These are phyloP conservation scores for Metschnikowia matae DNA, from an alignment of 805 yeast species.

Conservation along the genomic window DNA sequence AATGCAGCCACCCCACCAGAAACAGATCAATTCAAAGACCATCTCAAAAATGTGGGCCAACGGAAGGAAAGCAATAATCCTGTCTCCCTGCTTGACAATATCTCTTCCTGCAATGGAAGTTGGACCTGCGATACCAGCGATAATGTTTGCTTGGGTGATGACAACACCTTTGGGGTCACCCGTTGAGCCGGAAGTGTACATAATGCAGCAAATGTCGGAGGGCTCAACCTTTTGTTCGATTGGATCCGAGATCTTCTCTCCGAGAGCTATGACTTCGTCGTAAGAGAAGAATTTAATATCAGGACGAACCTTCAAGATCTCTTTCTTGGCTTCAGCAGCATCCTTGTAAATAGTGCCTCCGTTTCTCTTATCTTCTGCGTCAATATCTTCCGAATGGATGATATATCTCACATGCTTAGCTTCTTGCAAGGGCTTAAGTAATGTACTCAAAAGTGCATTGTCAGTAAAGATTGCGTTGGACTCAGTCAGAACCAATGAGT, in stretches of 20 bases:
- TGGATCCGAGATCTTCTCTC: constrained; percentile 39
- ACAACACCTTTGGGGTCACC: constrained; percentile 86
- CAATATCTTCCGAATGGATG: constrained; percentile 64
- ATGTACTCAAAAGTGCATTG: constrained; percentile 60
- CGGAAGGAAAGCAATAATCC: constrained; percentile 85
- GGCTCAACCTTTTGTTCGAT: constrained; percentile 47
- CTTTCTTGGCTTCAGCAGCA: constrained; percentile 55
- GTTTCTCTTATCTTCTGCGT: constrained; percentile 58
- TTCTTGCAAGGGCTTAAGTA: constrained; percentile 67
- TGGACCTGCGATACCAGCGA: constrained; percentile 87
- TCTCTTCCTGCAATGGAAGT: constrained; percentile 54
- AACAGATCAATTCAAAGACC: constrained; percentile 71
- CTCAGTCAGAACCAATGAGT: constrained; percentile 78
- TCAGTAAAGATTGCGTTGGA: constrained; percentile 82
- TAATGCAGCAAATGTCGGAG: constrained; percentile 64
- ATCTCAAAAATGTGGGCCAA: constrained; percentile 95
- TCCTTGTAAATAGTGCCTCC: constrained; percentile 55
- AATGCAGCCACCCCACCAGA: constrained; percentile 85
- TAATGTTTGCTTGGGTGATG: constrained; percentile 58
- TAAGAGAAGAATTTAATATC: constrained; percentile 64
- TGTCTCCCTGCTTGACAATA: constrained; percentile 53
- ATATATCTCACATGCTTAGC: constrained; percentile 61
- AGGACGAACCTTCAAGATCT: constrained; percentile 65
- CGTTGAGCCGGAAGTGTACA: constrained; percentile 87
- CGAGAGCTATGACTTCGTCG: constrained; percentile 63